Evolutionary conservation across 2,329 filamentous ascomycete genomes (phyloP).

Genomic region (Diaporthe sp.): DNA sequence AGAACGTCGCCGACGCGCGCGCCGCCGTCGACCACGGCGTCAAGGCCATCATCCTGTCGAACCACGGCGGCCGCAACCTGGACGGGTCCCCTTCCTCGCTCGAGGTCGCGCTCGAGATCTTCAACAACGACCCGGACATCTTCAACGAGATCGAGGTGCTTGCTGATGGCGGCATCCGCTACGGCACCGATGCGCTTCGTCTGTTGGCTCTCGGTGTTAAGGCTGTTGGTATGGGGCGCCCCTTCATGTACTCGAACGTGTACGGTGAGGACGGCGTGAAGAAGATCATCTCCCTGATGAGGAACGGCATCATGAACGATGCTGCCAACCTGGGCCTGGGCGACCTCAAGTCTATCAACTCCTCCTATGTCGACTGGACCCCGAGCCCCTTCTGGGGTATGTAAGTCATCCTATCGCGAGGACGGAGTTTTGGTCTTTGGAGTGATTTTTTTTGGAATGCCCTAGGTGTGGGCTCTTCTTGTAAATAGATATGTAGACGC

Average conservation of each 20-base stretch:
- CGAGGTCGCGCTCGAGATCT: constrained; percentile 57
- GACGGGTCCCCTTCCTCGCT: constrained; percentile 56
- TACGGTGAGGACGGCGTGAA: constrained; percentile 64
- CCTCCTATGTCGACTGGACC: constrained; percentile 48
- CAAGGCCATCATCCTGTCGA: constrained; percentile 56
- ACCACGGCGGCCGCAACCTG: constrained; percentile 60
- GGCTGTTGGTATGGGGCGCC: constrained; percentile 61
- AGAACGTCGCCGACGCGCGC: constrained; percentile 53
- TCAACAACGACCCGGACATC: constrained; percentile 54
- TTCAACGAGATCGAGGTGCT: constrained; percentile 56
- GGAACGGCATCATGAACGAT: constrained; percentile 63
- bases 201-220: constrained; percentile 60
- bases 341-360: constrained; percentile 53
- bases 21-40: constrained; percentile 52
- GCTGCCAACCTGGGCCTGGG: constrained; percentile 59
- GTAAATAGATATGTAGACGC: constrained; percentile 23
- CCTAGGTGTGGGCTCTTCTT: constrained; percentile 1
- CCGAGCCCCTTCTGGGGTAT: constrained; percentile 43
- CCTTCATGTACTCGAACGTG: constrained; percentile 67
- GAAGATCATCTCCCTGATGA: constrained; percentile 60
- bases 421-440: not conserved
- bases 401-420: not conserved
- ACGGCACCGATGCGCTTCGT: constrained; percentile 59
- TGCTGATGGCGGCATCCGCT: constrained; percentile 60
- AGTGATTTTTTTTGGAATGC: not conserved